Percentiles rank a stretch among this genome's conserved stretches.
Evolutionary conservation across 108 stramenopile species (phyloP).

Genomic region (Skeletonema costatum): DNA sequence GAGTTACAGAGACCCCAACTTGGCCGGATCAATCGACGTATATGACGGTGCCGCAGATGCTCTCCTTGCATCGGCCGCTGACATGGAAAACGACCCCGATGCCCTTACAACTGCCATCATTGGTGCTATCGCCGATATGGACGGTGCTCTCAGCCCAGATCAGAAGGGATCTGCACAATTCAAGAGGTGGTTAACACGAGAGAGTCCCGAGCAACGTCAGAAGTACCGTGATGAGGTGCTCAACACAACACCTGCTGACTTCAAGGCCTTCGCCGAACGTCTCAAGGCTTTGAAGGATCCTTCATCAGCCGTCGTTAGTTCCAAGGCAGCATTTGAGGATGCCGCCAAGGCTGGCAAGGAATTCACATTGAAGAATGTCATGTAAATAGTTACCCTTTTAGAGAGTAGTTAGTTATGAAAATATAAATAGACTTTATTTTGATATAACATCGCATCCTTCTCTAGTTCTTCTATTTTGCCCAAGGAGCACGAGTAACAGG

Average conservation of each 20-base stretch:
- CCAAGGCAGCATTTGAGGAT: conserved; percentile 86
- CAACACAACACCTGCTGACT: conserved; percentile 87
- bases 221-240: conserved; percentile 88
- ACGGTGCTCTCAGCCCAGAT: conserved; percentile 89
- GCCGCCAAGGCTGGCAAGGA: conserved; percentile 79
- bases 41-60: conserved; percentile 92
- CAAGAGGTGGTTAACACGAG: conserved; percentile 83
- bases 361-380: conserved; percentile 59
- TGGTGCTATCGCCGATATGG: conserved; percentile 95
- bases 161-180: conserved; percentile 82
- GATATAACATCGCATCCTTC: neutral
- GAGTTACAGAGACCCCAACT: conserved; percentile 96
- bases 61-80: conserved; percentile 74
- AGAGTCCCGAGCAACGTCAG: conserved; percentile 85
- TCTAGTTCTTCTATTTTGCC: conserved; percentile 33
- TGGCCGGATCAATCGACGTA: conserved; percentile 90
- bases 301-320: conserved; percentile 88
- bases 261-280: conserved; percentile 85
- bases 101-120: conserved; percentile 85
- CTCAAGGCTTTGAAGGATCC: conserved; percentile 82
- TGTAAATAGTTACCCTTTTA: conserved; percentile 35
- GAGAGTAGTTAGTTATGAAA: conserved; percentile 4
- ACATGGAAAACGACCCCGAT: conserved; percentile 79
- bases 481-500: conserved; percentile 61
- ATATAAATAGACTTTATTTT: conserved; percentile 6